Evolutionary conservation across 192 early-diverging fungal species (phyloP), one percentile per base, ranked within the genome.

Genomic region (Phycomyces nitens): DNA sequence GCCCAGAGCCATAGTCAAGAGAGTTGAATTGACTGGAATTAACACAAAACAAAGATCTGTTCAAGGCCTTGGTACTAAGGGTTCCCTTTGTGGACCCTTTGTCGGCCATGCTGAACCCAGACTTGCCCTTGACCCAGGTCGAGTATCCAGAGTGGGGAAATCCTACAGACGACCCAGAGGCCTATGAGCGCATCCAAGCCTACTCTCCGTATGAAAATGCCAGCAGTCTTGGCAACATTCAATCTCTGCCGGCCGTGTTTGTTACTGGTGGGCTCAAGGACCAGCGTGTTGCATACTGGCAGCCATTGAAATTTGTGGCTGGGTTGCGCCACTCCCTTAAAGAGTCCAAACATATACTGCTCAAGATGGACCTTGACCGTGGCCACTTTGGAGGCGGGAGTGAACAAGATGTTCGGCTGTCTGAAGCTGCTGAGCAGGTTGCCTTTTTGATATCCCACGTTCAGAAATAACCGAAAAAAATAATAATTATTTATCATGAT

Each of bases 231-330:
- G 39, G 57, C 41, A 7, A 53, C 23, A 20, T 21, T 2, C 23
- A 41, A 1, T 60, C 65, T 11, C 59, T 68, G 9, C 89, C 89
- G 10, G 83, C 89, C 11, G 75, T 94, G 21, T 72, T 92, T 65
- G 86, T 92, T 14, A 85, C 85, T 2, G 90, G 81, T 23, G 93
- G 93, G 5, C 78, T 92, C 41, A 80, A 81, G 41, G 95, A 97
- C 66, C 84, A 86, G 58, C 75, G 95, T 0, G 95, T 97, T 2
- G 77, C 82, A 22, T 88, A 83, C 42, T 93, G 86, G 74, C 92
- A 97, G 62, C 89, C 92, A 0, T 65, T 90, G n/a, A 96, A 97
- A 67, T 97, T 82, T 73, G 87, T 95, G 29, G 91, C 95, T 9
- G 79, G 88, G 11, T 54, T 95, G 39, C 78, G 68, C 0, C 64